Evolutionary conservation across 441 rosid species (phyloP).

Genomic region (Pelargonium fulgidum): DNA sequence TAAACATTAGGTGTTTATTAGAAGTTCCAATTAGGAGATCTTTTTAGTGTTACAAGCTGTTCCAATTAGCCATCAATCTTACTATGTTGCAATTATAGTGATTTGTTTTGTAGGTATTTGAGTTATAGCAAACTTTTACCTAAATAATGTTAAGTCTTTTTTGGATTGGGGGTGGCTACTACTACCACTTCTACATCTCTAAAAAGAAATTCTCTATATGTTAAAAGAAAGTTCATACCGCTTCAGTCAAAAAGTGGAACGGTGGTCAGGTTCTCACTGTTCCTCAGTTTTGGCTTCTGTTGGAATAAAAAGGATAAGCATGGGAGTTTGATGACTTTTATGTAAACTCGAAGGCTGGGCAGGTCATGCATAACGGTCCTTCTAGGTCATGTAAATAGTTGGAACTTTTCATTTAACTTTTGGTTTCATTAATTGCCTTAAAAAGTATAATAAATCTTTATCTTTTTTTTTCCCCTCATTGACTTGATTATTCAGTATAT

Average conservation of each 20-base stretch:
- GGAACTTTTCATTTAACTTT: neutral
- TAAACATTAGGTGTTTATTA: neutral
- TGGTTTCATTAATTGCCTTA: neutral
- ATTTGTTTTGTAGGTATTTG: neutral
- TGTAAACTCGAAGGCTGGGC: neutral
- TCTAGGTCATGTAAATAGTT: neutral
- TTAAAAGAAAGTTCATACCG: slow-evolving; percentile 4
- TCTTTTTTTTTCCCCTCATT: neutral
- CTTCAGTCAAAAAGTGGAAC: neutral
- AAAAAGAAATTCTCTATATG: neutral
- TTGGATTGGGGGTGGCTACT: neutral
- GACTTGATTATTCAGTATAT: neutral
- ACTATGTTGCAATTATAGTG: neutral
- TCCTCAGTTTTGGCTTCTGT: neutral
- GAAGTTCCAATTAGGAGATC: neutral
- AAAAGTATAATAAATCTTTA: neutral
- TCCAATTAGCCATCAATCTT: neutral
- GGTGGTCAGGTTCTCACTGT: neutral
- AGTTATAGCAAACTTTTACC: neutral
- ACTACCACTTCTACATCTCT: neutral
- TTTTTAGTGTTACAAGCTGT: neutral
- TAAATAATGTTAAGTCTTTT: neutral
- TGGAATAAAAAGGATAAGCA: neutral
- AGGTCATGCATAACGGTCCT: neutral
- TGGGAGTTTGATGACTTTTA: neutral